Evolutionary conservation across 495 filamentous ascomycete genomes (phyloP), one percentile per base, ranked within the genome.

Genomic region (Polyplosphaeria fusca): DNA sequence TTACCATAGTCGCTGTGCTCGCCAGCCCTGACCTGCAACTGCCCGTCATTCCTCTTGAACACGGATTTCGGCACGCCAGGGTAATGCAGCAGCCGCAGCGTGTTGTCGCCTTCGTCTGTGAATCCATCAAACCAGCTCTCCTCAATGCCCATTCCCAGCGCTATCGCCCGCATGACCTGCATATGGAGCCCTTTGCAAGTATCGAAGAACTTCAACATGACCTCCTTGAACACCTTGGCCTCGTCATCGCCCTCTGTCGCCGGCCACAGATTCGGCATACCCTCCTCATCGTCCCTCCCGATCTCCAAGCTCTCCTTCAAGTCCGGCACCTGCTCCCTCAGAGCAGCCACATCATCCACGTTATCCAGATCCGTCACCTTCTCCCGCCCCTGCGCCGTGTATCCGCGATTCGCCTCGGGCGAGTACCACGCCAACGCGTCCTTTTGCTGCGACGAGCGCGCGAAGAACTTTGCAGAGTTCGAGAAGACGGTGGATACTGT

Each of bases 251-350:
- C 63, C 44, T 83, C 75, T 9, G 32, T 41, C 11, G 74, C 68
- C 0, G 92, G 92, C 92, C 92, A 97, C 25, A 79, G 82, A 68
- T 97, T 96, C 0, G 89, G 85, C 24, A 78, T 68, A 0, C 73
- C 80, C 0, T 77, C 75, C 27, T 87, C 85, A 11, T 77, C 81
- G 26, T 94, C 88, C 4, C 86, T 77, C 0, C 89, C 90, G 63
- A 94, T 91, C 66, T 95, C 90, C 58, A 91, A 78, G 25, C 79
- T 85, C 67, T 95, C 90, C 69, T 95, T 95, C 43, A 91, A 73
- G 68, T 96, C 90, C 0, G 88, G 86, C 1, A 73, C 79, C 7
- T 77, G 72, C 14, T 75, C 74, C 13, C 86, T 77, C 30, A 86
- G 65, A 40, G 72, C 75, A 25, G 81, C 78, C 16, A 92, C 77